These are phyloP conservation scores for Diplotaxis tenuifolia DNA, from an alignment of 345 rosid genomes.

Conservation along the genomic window DNA sequence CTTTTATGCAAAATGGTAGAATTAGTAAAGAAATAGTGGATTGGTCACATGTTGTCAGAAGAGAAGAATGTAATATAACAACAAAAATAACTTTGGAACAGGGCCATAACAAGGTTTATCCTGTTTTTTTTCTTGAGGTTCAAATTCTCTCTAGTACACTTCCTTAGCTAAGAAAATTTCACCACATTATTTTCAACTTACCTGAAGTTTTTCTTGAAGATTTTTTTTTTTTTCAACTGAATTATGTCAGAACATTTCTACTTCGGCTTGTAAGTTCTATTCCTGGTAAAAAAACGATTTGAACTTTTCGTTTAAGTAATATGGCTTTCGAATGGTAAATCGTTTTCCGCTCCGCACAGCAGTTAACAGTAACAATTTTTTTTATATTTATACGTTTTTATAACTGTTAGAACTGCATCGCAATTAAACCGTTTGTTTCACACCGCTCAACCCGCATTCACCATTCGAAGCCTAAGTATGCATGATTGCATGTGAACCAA, in stretches of 20 bases:
- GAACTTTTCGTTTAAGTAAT: not conserved
- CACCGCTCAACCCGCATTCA: no score
- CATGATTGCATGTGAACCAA: not conserved
- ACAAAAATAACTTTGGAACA: constrained; percentile 37
- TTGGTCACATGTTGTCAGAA: constrained; percentile 34
- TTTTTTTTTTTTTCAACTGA: not conserved
- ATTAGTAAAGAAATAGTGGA: not conserved
- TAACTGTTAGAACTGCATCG: no score
- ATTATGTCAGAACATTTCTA: not conserved
- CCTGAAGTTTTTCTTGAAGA: not conserved
- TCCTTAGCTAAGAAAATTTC: constrained; percentile 26
- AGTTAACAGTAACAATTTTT: no score
- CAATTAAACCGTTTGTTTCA: no score
- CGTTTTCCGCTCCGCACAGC: no score
- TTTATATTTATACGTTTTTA: no score
- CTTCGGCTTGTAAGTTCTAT: not conserved
- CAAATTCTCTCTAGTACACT: constrained; percentile 25
- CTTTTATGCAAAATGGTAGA: not conserved
- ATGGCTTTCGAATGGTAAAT: no score
- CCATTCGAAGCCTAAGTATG: no score
- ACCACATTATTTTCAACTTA: constrained; percentile 5
- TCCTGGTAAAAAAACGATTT: not conserved
- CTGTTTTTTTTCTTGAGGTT: constrained; percentile 29
- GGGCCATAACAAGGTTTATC: constrained; percentile 34
- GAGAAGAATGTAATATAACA: constrained; percentile 35